Evolutionary conservation across 805 yeast genomes (phyloP), one percentile per base, ranked within the genome.

Genomic region (Scheffersomyces coipomensis): DNA sequence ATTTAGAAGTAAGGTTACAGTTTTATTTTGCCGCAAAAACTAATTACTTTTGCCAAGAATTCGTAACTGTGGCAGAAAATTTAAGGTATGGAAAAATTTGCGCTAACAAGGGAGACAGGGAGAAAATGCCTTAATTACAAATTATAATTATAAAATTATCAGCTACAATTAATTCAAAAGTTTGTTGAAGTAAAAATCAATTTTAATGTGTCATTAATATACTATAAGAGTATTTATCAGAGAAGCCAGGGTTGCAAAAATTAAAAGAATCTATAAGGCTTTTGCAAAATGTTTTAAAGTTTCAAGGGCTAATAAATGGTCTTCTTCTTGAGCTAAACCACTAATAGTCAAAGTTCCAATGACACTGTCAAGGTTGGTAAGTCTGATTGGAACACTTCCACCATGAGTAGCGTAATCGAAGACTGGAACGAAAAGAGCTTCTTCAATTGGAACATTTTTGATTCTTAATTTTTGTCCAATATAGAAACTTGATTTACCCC

Each of bases 251-350:
- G 27, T 24, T 24, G 27, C 27, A 24, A 24, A 24, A 9, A 9
- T 24, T 24, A 24, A 22, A 22, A 22, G 10, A 10, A 22, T 22
- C n/a, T n/a, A n/a, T n/a, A n/a, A n/a, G n/a, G n/a, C n/a, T n/a
- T n/a, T n/a, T n/a, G 30, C 17, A 15, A 39, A 39, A 10, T 26
- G 21, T 19, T 43, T 43, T 37, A 68, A 54, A 5, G 62, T 59
- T 24, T 60, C 55, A 24, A 68, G 41, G 9, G 78, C 80, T 33
- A 78, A 56, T 42, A 64, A 55, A 49, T 79, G 83, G 49, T 79
- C 85, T 44, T 78, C 70, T 23, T 69, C 68, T 46, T 78, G 81
- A 15, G 72, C 68, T 53, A 79, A 65, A 0, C 85, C 85, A 54
- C 81, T 75, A 31, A 78, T 62, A 3, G 82, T 75, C 32, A 79